Conservation (phyloP, 2,329 filamentous ascomycete genomes). For the Claviceps purpurea region DNA sequence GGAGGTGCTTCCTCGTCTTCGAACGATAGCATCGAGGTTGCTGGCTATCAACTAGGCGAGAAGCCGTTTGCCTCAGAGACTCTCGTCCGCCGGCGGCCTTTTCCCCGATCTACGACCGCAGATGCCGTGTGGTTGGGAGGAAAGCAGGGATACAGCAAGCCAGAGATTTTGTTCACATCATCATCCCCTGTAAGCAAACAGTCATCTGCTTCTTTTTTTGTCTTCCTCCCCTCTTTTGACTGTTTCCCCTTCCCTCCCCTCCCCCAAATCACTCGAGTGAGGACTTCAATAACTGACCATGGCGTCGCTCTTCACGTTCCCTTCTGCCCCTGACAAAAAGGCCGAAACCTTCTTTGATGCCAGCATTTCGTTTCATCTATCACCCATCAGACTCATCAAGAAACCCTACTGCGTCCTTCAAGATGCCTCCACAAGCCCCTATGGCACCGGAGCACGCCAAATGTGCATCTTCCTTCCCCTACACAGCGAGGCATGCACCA, state of each 20-base stretch:
- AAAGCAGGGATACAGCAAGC: not conserved
- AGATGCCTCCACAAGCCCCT: not conserved
- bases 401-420: slow-evolving; percentile 2
- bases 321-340: not conserved
- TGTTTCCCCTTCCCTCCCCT: no score
- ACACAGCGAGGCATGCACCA: slow-evolving; percentile 3
- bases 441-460: not conserved
- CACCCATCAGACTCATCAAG: slow-evolving; percentile 5
- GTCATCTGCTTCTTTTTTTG: no score
- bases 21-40: not conserved
- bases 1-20: not conserved
- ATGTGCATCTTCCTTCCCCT: slow-evolving; percentile 2
- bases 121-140: slow-evolving; percentile 1
- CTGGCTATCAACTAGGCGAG: not conserved
- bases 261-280: no score
- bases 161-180: not conserved
- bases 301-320: no score
- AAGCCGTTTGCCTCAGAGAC: not conserved
- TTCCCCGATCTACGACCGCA: not conserved
- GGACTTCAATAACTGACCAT: no score
- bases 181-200: not conserved
- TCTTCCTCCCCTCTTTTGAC: not conserved
- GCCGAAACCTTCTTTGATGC: not conserved
- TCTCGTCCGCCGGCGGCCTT: not conserved
- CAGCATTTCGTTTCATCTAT: slow-evolving; percentile 1